Evolutionary conservation across 2,329 filamentous ascomycete species (phyloP), one percentile per base, ranked within the genome.

Genomic region (Exserohilum rostratum): DNA sequence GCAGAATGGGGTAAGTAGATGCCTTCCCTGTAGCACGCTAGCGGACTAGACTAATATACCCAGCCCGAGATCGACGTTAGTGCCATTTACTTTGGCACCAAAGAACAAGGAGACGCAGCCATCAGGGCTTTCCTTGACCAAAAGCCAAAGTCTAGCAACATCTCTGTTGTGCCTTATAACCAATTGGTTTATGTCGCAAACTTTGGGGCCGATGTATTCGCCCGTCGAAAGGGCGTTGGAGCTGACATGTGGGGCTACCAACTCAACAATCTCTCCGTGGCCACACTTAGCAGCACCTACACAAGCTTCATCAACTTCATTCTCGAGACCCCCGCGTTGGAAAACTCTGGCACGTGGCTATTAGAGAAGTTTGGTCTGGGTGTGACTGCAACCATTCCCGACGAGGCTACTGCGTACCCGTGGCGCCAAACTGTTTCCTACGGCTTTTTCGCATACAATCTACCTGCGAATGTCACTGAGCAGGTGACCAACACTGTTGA

Each of bases 371-470:
- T 49, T 12, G 46, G 46, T 1, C 29, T 49, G 0, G 37, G 46
- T 15, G 37, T 49, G 5, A 47, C 37, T 7, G 29, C 40, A 17
- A 46, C n/a, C 12, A 44, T 51, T 13, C 12, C 18, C 0, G 47
- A 60, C 10, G 56, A 61, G 3, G 31, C 39, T 1, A 70, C 68
- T 1, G 65, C 68, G 0, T 71, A 67, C 22, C 60, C 67, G 7
- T 70, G 64, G 67, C 50, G 64, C 12, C 62, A 69, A 12, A 15
- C 53, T 18, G 38, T 45, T 5, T n/a, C 39, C 7, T 53, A 53
- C 12, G 49, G 38, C 61, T 10, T 59, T 18, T 34, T 61, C 47
- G 11, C 55, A 57, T 31, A 43, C 60, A 56, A 65, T 4, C 29
- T 46, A 5, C 47, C 46, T 3, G 37, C 29, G 1, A 39, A 47